A percentile compares a stretch with the other conserved stretches of the same genome.
Conservation (phyloP, 345 rosid genomes). For the Eucalyptus erythrocorys region DNA sequence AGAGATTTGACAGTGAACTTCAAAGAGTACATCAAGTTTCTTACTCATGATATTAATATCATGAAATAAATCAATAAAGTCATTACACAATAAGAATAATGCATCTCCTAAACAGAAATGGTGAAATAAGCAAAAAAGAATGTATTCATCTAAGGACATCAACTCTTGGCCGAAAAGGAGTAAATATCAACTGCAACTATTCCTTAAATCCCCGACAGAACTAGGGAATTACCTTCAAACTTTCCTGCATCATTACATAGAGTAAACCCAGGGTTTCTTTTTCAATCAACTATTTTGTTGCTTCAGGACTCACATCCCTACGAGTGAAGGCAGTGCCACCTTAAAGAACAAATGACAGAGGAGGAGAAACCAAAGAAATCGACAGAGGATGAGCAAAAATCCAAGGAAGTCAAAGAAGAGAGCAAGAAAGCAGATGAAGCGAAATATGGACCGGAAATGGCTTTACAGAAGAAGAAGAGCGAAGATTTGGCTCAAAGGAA, state of each 20-base stretch:
- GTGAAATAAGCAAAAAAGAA: background rate
- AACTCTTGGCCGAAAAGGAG: background rate
- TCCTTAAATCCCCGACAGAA: background rate
- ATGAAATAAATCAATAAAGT: background rate
- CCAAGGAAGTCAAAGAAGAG: background rate
- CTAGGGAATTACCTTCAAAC: slow-evolving; percentile 52
- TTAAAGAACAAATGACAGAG: slow-evolving; percentile 6
- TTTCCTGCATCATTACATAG: slow-evolving; percentile 92
- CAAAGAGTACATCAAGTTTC: background rate
- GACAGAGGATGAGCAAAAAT: background rate
- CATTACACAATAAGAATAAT: background rate
- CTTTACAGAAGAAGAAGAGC: background rate
- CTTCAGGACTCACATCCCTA: slow-evolving; percentile 95
- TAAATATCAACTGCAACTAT: background rate
- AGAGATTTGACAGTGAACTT: background rate
- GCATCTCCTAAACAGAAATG: background rate
- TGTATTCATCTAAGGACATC: background rate
- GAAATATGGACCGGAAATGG: background rate
- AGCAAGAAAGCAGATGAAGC: background rate
- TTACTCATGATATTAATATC: background rate
- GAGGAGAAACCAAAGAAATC: background rate
- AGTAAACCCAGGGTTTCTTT: slow-evolving; percentile 84
- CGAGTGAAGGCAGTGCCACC: slow-evolving; percentile 95
- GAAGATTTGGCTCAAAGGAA: background rate
- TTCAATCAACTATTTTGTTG: slow-evolving; percentile 74